phyloP scores from a whole-genome alignment of 2,329 filamentous ascomycete genomes.

The Colletotrichum sp. region DNA sequence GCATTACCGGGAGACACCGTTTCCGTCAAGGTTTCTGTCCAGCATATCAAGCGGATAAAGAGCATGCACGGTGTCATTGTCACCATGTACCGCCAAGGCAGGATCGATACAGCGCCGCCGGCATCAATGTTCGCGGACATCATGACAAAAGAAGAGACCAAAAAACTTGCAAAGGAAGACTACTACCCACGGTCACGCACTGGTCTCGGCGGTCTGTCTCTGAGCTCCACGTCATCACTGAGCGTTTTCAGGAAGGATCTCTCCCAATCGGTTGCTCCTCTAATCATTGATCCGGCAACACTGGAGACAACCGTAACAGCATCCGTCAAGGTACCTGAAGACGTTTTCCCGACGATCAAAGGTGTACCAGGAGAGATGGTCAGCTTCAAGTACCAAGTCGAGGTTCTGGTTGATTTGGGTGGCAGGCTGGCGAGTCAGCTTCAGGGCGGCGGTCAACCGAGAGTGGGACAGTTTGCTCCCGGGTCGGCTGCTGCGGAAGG shows the following conservation, averaged over 20 bases:
- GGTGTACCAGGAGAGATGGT: slow-evolving; percentile 93
- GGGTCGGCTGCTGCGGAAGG: slow-evolving; percentile 37
- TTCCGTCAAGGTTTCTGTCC: slow-evolving; percentile 79
- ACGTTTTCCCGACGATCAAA: slow-evolving; percentile 89
- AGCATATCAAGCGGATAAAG: slow-evolving; percentile 88
- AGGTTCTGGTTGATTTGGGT: slow-evolving; percentile 91
- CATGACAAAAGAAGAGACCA: slow-evolving; percentile 67
- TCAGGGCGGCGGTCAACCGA: slow-evolving; percentile 66
- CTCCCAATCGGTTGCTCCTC: slow-evolving; percentile 83
- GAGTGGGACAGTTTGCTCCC: slow-evolving; percentile 39
- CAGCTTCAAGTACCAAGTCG: slow-evolving; percentile 91
- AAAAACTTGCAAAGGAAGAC: slow-evolving; percentile 77
- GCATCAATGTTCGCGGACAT: slow-evolving; percentile 52
- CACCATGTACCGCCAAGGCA: slow-evolving; percentile 88
- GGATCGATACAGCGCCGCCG: slow-evolving; percentile 78
- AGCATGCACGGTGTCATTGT: slow-evolving; percentile 93
- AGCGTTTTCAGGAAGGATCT: slow-evolving; percentile 97
- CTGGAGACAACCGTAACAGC: slow-evolving; percentile 82
- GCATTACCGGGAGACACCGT: slow-evolving; percentile 86
- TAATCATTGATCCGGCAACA: slow-evolving; percentile 84
- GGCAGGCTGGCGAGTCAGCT: slow-evolving; percentile 80
- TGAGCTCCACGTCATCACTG: slow-evolving; percentile 84
- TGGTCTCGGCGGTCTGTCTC: slow-evolving; percentile 82
- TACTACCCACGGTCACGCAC: slow-evolving; percentile 88
- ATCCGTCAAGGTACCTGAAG: slow-evolving; percentile 84